Conservation (phyloP, 1,139 yeast species). For the Lodderomyces parapsilosis region DNA sequence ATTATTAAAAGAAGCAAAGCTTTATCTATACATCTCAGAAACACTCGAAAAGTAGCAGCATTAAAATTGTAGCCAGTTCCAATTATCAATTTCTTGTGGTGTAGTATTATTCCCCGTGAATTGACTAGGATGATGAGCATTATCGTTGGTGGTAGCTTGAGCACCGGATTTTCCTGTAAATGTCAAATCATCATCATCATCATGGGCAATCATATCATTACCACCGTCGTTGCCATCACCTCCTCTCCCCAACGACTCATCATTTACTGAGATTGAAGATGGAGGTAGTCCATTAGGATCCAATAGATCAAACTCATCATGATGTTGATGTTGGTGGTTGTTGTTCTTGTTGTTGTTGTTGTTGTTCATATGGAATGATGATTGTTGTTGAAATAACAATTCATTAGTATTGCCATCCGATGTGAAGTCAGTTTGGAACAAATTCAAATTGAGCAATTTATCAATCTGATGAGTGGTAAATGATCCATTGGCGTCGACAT, state of each 20-base stretch:
- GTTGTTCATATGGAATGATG: background rate
- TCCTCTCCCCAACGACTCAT: background rate
- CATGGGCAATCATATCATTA: background rate
- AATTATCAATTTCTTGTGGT: conserved; percentile 10
- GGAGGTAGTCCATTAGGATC: conserved; percentile 14
- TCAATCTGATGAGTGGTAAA: conserved; percentile 29
- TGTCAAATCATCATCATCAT: background rate
- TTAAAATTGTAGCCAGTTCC: conserved; percentile 35
- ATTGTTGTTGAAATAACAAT: conserved; percentile 1
- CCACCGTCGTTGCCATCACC: no score
- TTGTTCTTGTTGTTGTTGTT: conserved; percentile 15
- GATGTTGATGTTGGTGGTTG: conserved; percentile 11
- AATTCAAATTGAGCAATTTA: conserved; percentile 38
- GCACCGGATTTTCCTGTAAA: background rate
- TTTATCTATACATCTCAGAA: no score
- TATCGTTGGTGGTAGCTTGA: conserved; percentile 8
- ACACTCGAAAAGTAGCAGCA: no score
- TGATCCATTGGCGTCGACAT: background rate
- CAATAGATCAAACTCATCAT: conserved; percentile 13
- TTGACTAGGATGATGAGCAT: conserved; percentile 8
- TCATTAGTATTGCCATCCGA: conserved; percentile 17
- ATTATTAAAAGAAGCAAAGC: background rate
- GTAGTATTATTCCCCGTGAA: background rate
- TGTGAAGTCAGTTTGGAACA: conserved; percentile 36
- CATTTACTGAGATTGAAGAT: background rate